phyloP scores from a whole-genome alignment of 2,329 filamentous ascomycete species.

The Trichoderma citrinoviride region DNA sequence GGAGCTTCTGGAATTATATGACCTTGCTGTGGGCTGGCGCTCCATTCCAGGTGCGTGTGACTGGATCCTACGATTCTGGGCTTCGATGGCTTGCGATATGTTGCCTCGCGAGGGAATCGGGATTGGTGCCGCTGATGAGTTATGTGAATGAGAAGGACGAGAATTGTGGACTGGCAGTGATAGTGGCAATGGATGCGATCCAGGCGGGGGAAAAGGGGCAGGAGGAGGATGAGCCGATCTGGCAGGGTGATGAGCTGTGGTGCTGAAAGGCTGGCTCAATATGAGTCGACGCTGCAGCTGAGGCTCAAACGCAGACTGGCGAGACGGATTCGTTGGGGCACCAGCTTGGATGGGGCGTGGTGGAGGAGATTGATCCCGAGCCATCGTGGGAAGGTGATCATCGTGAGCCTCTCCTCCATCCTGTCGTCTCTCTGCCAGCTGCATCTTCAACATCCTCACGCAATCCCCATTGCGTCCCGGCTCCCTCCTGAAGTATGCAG shows the following conservation, averaged over 20 bases:
- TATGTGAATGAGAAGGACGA: not conserved
- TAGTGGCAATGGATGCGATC: not conserved
- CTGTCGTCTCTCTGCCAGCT: conserved; percentile 17
- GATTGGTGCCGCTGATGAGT: not conserved
- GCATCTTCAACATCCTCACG: conserved; percentile 30
- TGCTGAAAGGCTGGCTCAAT: not conserved
- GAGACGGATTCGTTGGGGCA: not conserved
- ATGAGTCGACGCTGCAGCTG: not conserved
- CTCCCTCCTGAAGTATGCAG: conserved; percentile 45
- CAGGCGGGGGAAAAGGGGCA: not conserved
- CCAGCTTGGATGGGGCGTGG: not conserved
- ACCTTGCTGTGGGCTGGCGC: not conserved
- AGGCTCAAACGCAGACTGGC: not conserved
- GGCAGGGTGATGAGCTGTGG: not conserved
- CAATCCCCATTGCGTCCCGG: conserved; percentile 36
- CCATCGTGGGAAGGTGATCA: not conserved
- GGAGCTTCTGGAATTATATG: not conserved
- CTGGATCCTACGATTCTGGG: not conserved
- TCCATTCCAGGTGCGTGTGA: not conserved
- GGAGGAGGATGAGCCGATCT: not conserved
- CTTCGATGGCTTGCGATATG: not conserved
- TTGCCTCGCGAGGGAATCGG: not conserved
- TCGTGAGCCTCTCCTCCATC: not conserved
- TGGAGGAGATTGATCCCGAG: not conserved
- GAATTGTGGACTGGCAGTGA: not conserved